These are phyloP conservation scores for Solanum paucissectum DNA, from an alignment of 257 asterid species.

Conservation along the genomic window DNA sequence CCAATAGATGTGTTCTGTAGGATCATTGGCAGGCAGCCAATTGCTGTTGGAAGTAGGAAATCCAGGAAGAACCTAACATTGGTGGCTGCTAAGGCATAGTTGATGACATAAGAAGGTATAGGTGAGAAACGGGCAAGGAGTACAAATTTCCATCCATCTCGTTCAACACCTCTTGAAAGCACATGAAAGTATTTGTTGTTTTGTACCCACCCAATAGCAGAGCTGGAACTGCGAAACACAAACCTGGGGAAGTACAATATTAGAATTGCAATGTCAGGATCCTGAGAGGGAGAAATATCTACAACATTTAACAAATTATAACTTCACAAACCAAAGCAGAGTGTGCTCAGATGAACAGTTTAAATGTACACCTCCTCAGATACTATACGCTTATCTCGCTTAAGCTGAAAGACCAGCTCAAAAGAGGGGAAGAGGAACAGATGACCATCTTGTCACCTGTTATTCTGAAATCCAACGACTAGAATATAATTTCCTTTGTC, in stretches of 20 bases:
- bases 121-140: slow-evolving; percentile 98
- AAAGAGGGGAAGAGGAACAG: not conserved
- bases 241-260: slow-evolving; percentile 30
- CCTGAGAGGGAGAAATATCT: not conserved
- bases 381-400: not conserved
- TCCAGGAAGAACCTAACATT: slow-evolving; percentile 56
- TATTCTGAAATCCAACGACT: not conserved
- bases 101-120: slow-evolving; percentile 81
- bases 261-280: not conserved
- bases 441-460: not conserved
- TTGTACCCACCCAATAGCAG: slow-evolving; percentile 56
- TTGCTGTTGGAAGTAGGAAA: slow-evolving; percentile 80
- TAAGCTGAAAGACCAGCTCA: not conserved
- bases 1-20: slow-evolving; percentile 93
- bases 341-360: not conserved
- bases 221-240: slow-evolving; percentile 45
- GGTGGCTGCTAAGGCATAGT: slow-evolving; percentile 89
- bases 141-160: slow-evolving; percentile 90
- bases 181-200: slow-evolving; percentile 64
- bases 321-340: not conserved
- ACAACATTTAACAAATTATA: not conserved
- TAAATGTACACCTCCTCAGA: not conserved
- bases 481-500: not conserved
- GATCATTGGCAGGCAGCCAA: slow-evolving; percentile 94
- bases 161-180: slow-evolving; percentile 71